These are phyloP conservation scores for Trichoderma sp. DNA, from an alignment of 2,329 filamentous ascomycete genomes.

Conservation along the genomic window DNA sequence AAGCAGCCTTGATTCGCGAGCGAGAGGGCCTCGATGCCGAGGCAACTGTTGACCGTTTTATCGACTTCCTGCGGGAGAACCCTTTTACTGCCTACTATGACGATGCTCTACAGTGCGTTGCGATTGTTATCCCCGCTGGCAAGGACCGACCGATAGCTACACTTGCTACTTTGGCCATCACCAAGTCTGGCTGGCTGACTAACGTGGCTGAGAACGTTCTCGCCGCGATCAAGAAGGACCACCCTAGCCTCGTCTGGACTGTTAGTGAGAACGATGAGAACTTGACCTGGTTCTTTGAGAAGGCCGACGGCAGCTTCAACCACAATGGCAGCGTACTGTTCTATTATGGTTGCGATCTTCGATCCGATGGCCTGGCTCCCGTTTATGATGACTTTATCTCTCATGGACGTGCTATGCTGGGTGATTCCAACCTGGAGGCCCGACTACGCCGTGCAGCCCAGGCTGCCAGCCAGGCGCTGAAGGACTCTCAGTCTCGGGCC, in stretches of 20 bases:
- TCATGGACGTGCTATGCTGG: constrained; percentile 81
- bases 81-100: constrained; percentile 94
- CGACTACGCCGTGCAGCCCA: constrained; percentile 75
- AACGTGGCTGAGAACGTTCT: constrained; percentile 97
- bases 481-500: constrained; percentile 26
- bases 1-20: constrained; percentile 78
- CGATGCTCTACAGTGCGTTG: constrained; percentile 87
- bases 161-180: constrained; percentile 86
- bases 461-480: constrained; percentile 57
- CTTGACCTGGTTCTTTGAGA: constrained; percentile 96
- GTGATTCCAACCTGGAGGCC: constrained; percentile 84
- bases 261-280: constrained; percentile 96
- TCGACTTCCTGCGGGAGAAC: constrained; percentile 71
- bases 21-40: constrained; percentile 76
- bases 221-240: constrained; percentile 87
- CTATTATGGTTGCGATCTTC: constrained; percentile 86
- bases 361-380: constrained; percentile 70
- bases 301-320: constrained; percentile 87
- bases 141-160: constrained; percentile 69
- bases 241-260: constrained; percentile 90
- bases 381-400: constrained; percentile 82
- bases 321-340: constrained; percentile 87
- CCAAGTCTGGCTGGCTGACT: constrained; percentile 89
- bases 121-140: constrained; percentile 75
- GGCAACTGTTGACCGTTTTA: constrained; percentile 80